Base-by-base conservation (phyloP, 2,329 filamentous ascomycete species). In the Monosporascus cannonballus region DNA sequence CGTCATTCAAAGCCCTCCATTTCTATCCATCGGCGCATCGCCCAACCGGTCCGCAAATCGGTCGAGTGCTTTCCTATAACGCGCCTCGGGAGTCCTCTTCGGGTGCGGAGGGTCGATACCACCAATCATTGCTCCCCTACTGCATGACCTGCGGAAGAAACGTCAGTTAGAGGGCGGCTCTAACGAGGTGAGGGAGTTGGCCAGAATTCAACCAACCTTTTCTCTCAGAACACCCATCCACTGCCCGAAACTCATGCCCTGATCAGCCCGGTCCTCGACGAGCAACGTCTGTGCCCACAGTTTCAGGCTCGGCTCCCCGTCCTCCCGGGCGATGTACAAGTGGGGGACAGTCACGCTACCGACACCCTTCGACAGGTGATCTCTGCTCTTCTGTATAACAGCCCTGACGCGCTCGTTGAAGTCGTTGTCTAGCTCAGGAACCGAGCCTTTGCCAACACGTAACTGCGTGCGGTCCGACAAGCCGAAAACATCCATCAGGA, bases 251-350 rank as follows among this genome's bases (percentile, higher is more conserved):
- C 92, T 96, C 73, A 96, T 86, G 48, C 91, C 87, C 74, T 96
- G 91, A 69, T 99, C 94, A 51, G 93, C 90, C 60, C 93, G 80
- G 72, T 99, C 94, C 72, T 99, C 94, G 47, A 99, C 87, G 64
- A 99, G 76, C 71, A 97, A 77, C 44, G 94, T 96, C 77, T 96
- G 93, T 45, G 94, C 94, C 94, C 94, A 99, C 58, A 97, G 76
- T 73, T 95, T 92, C 69, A 99, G 76, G 64, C 89, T 93, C 34
- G 94, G 94, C 73, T 99, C 94, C 50, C 94, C 94, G 66, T 97
- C 94, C 71, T 97, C 93, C 63, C 92, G 85, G 56, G 97, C 88
- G 62, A 97, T 80, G 69, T 97, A 99, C 52, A 99, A 76, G 65
- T 96, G 90, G 48, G 94, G 94, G 56, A 95, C 84, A n/a, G 86